Conservation (phyloP, 2,329 filamentous ascomycete genomes). For the Westerdykella sp. region DNA sequence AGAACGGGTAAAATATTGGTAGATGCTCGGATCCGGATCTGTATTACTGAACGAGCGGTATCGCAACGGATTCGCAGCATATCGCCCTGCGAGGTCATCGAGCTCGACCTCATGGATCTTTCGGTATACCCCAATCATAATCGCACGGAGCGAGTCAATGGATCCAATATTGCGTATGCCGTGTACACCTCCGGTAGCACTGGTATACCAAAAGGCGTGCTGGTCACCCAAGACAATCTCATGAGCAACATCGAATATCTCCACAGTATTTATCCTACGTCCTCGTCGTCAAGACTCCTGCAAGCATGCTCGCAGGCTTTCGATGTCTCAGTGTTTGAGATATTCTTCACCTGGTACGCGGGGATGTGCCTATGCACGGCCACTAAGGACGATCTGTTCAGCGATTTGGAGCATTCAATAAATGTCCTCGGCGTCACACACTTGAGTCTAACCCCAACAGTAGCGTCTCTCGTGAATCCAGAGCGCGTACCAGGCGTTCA, state of each 20-base stretch:
- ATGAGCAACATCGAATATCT: slow-evolving; percentile 68
- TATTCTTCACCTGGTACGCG: slow-evolving; percentile 74
- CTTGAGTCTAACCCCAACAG: slow-evolving; percentile 77
- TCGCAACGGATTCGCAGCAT: slow-evolving; percentile 6
- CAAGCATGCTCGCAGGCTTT: slow-evolving; percentile 82
- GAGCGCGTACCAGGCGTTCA: slow-evolving; percentile 62
- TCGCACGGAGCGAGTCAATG: slow-evolving; percentile 33
- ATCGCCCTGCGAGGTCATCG: slow-evolving; percentile 14
- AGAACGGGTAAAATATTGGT: slow-evolving; percentile 57
- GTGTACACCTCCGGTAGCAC: slow-evolving; percentile 83
- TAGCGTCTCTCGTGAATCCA: slow-evolving; percentile 68
- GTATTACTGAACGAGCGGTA: slow-evolving; percentile 36
- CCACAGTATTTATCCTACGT: slow-evolving; percentile 57
- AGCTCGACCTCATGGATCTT: slow-evolving; percentile 29
- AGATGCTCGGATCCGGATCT: slow-evolving; percentile 51
- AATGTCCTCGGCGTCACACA: slow-evolving; percentile 63
- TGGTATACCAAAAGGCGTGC: slow-evolving; percentile 70
- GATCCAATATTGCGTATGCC: slow-evolving; percentile 61
- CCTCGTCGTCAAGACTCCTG: slow-evolving; percentile 54
- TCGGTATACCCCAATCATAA: slow-evolving; percentile 34
- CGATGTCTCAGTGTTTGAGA: slow-evolving; percentile 83
- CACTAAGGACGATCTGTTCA: slow-evolving; percentile 66
- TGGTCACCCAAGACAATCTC: slow-evolving; percentile 70
- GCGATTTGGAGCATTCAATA: slow-evolving; percentile 64
- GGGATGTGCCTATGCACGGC: slow-evolving; percentile 75